Evolutionary conservation across 805 yeast species (phyloP), one percentile per base, ranked within the genome.

Genomic region (Pichia cabralensis): DNA sequence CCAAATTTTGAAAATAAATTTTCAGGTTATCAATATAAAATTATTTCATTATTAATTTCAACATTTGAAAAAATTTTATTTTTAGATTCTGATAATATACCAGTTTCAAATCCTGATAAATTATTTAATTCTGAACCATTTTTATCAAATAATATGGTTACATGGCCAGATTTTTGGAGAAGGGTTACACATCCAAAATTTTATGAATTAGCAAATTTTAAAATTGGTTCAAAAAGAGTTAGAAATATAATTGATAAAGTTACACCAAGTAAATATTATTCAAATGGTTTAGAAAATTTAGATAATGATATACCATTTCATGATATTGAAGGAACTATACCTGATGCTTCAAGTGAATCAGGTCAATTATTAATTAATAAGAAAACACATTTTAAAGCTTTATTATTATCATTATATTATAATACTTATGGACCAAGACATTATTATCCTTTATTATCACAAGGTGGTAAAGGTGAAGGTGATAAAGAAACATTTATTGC

Each of bases 151-250:
- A 77, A 80, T 31, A 50, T 74, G 45, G 56, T 76, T 8, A 45
- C 72, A 22, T 71, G 77, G 77, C 78, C 78, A 3, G 78, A 71
- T 47, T 71, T 69, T 45, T 71, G 78, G 78, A 63, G 65, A 43
- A 56, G 78, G 27, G 67, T 72, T 7, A 70, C 76, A 0, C 66
- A 70, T 20, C 76, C 77, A 4, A 47, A 49, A 23, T 71, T 60
- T 45, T 71, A 68, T 44, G 45, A 57, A 17, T 58, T 71, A 20
- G 67, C 74, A 0, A 68, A 63, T 7, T 50, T 60, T 16, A 31
- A 43, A 15, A 28, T 58, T n/a, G 54, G 56, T n/a, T 31, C 40
- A 1, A 49, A 24, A 56, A 62, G 56, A 21, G 49, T 58, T n/a
- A 39, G 64, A 33, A 41, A 45, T 36, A 43, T 46, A 16, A 31